Base-by-base conservation (phyloP, 306 rosid genomes). In the Fragaria iinumae region DNA sequence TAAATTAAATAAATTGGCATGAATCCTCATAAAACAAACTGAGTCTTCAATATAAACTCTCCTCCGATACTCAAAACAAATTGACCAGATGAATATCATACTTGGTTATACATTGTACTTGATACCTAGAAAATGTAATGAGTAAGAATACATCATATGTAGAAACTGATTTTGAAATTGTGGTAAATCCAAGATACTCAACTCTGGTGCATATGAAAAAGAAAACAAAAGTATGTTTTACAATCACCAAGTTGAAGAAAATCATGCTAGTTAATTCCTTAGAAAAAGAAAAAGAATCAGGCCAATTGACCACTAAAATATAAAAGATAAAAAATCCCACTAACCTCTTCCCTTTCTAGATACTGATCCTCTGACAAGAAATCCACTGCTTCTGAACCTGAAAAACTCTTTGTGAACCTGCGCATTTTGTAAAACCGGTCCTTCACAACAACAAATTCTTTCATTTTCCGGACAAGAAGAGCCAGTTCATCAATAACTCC, bases 331-430 rank as follows among this genome's bases (percentile, higher is more conserved):
- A 72, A 75, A 72, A 75, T 84, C 75, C 60, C 74, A 86, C 88
- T 80, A 70, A 92, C 97, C 94, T 91, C 96, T 81, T 68, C 90
- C 82, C 91, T 90, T 87, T 91, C 98, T 88, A 94, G 84, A 86
- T 91, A 94, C 75, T 94, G 98, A 87, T 94, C 97, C 79, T 91
- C 96, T 48, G 96, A 92, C 76, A 94, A 83, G 86, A 94, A 91
- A 80, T 94, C 90, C 76, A 91, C 87, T 57, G 96, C 98, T 77
- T 91, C 95, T 49, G 95, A 91, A 55, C 93, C 95, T 21, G 85
- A 80, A 82, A 94, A 94, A 87, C 94, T 85, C 73, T 74, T 85
- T 32, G 86, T 88, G 79, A 90, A 90, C 87, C 91, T 82, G 47
- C 95, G 95, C 90, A 91, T 85, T 82, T 92, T 94, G 82, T 79